These are phyloP conservation scores for Leishmania guyanensis DNA, from an alignment of 208 protist species.

Conservation along the genomic window DNA sequence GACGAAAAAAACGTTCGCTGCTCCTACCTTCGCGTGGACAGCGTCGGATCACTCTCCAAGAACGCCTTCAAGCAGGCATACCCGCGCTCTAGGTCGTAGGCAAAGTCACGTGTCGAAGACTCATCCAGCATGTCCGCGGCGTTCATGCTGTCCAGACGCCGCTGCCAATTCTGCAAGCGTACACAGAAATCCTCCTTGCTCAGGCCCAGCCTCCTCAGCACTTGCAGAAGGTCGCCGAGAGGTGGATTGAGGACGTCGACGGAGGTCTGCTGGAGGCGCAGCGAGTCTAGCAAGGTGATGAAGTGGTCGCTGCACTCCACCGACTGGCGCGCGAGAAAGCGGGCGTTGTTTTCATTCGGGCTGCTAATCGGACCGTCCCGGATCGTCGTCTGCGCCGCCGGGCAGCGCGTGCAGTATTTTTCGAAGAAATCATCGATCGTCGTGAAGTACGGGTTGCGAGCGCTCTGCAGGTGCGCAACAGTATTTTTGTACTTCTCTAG, in stretches of 20 bases:
- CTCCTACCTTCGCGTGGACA: constrained; percentile 6
- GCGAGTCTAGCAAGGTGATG: constrained; percentile 93
- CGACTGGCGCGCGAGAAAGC: constrained; percentile 67
- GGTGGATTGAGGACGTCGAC: constrained; percentile 92
- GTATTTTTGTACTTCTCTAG: constrained; percentile 96
- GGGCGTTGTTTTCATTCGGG: constrained; percentile 41
- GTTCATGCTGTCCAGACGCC: constrained; percentile 85
- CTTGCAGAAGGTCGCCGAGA: constrained; percentile 86
- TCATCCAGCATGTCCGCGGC: constrained; percentile 90
- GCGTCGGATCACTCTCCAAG: constrained; percentile 56
- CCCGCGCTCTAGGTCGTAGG: constrained; percentile 90
- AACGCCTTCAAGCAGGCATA: constrained; percentile 82
- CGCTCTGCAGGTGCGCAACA: constrained; percentile 65
- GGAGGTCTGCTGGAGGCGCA: constrained; percentile 90
- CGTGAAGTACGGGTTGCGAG: constrained; percentile 76
- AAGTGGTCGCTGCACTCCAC: constrained; percentile 93
- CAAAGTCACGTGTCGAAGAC: constrained; percentile 80
- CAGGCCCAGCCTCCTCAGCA: constrained; percentile 52
- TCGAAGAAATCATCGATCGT: constrained; percentile 93
- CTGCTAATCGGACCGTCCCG: constrained; percentile 51
- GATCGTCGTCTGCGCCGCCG: constrained; percentile 65
- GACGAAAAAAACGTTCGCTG: neutral
- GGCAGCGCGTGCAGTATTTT: constrained; percentile 82
- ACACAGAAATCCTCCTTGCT: constrained; percentile 57
- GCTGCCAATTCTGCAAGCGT: constrained; percentile 70